Base-by-base conservation (phyloP, 495 filamentous ascomycete species). In the Cercophora samala region DNA sequence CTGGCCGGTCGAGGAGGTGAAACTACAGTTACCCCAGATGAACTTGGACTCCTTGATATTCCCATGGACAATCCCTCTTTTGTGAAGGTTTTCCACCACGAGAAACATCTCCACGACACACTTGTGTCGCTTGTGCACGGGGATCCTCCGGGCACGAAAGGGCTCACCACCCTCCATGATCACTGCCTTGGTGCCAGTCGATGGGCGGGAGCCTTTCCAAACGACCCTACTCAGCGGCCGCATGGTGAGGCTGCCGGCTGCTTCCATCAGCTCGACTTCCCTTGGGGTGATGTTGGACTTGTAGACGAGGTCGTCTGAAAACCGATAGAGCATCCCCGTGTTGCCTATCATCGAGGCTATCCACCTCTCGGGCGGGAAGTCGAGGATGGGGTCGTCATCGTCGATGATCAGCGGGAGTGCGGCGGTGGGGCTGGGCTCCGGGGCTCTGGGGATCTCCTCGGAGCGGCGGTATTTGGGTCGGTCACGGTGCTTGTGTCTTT, bases 1-100 rank as follows among this genome's bases (percentile, higher is more conserved):
- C 26, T 29, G 37, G 8, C 9, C 13, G 15, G 37, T 9, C 8
- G 37, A 46, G 13, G 37, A 46, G 13, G 37, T 13, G 13, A 9
- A 13, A 8, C 65, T 65, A 2, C 88, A 81, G 15, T 89, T 87
- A 63, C 93, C 91, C 79, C 96, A 97, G 22, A 97, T 84, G 74
- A 97, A 97, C 71, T 96, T 97, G 11, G 92, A 96, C 32, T 92
- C 92, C 73, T 96, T 97, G 75, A 97, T 94, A 75, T 97, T 93
- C 62, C 93, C 88, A 74, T 97, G 93, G 22, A 97, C 82, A 64
- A 97, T 96, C 5, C 84, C 83, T 69, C 88, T 85, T 46, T 82
- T 82, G 75, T 97, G 93, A 6, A 97, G 61, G 19, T 63, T 64
- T 18, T 67, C 65, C 2, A 70, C 21, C 2, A 70, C 26, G 9